Percentiles rank a stretch among this genome's conserved stretches.
These are phyloP conservation scores for Podaxis mareebaensis DNA, from an alignment of 768 basidiomycete species.

Conservation along the genomic window DNA sequence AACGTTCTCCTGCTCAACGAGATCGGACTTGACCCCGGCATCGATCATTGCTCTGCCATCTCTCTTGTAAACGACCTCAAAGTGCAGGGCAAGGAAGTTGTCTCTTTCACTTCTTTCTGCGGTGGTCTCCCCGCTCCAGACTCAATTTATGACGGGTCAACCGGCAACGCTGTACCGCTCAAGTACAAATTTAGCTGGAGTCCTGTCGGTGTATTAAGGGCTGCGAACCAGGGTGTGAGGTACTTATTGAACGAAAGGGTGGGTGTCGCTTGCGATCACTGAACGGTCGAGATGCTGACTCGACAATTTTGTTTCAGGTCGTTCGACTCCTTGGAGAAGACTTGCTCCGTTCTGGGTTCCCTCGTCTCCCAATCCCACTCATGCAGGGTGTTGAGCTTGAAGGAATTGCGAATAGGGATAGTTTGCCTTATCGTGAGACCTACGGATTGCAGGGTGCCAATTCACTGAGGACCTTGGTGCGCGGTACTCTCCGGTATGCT, in stretches of 20 bases:
- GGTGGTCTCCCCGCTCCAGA: conserved; percentile 89
- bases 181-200: conserved; percentile 97
- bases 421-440: conserved; percentile 63
- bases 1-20: conserved; percentile 83
- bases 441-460: conserved; percentile 52
- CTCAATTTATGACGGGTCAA: conserved; percentile 10
- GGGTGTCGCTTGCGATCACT: conserved; percentile 17
- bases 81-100: conserved; percentile 51
- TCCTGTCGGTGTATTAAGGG: conserved; percentile 81
- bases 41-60: conserved; percentile 87
- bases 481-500: conserved; percentile 79
- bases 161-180: conserved; percentile 58
- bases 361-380: conserved; percentile 62
- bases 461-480: conserved; percentile 62
- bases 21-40: conserved; percentile 87
- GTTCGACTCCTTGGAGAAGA: conserved; percentile 48
- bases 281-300: neutral
- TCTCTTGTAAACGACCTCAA: conserved; percentile 58
- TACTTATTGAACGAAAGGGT: conserved; percentile 65
- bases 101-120: conserved; percentile 87
- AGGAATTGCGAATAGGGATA: conserved; percentile 85
- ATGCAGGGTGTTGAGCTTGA: conserved; percentile 59
- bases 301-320: conserved; percentile 32
- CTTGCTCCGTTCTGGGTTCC: conserved; percentile 61
- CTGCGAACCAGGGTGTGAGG: conserved; percentile 70